phyloP scores from a whole-genome alignment of 2,329 filamentous ascomycete genomes.

The Sphaerulina populicola region DNA sequence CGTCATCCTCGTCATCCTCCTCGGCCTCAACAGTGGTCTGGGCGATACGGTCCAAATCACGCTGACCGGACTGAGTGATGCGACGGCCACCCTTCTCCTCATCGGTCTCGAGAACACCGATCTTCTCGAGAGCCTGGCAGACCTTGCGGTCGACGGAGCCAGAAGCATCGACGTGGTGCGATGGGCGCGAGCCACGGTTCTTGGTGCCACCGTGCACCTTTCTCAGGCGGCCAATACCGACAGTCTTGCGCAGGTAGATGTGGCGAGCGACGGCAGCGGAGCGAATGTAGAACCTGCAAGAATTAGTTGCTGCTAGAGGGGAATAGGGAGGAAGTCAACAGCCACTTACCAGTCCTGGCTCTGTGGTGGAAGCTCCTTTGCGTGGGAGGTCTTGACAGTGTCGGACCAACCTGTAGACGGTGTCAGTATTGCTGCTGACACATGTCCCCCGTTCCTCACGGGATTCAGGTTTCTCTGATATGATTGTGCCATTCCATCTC shows the following conservation, averaged over 20 bases:
- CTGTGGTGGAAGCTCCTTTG: slow-evolving; percentile 97
- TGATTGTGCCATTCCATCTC: slow-evolving; percentile 14
- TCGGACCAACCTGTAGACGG: slow-evolving; percentile 84
- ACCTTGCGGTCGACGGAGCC: slow-evolving; percentile 96
- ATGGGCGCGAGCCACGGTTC: slow-evolving; percentile 89
- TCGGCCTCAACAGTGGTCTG: slow-evolving; percentile 44
- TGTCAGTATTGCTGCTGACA: slow-evolving; percentile 36
- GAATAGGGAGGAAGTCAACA: not conserved
- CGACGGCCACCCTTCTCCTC: slow-evolving; percentile 98
- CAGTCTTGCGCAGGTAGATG: slow-evolving; percentile 98
- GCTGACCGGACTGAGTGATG: slow-evolving; percentile 96
- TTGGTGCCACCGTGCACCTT: slow-evolving; percentile 85
- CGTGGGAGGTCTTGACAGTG: slow-evolving; percentile 95
- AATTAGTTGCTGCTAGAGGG: not conserved
- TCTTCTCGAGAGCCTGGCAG: slow-evolving; percentile 97
- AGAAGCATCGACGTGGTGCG: slow-evolving; percentile 90
- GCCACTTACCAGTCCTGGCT: slow-evolving; percentile 89
- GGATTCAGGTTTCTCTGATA: slow-evolving; percentile 42
- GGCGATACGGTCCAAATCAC: slow-evolving; percentile 81
- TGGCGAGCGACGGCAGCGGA: slow-evolving; percentile 93
- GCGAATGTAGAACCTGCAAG: slow-evolving; percentile 61
- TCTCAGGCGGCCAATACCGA: slow-evolving; percentile 94
- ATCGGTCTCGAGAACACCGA: slow-evolving; percentile 92
- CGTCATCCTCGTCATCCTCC: slow-evolving; percentile 30
- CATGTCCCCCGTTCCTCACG: slow-evolving; percentile 44